Evolutionary conservation across 202 grass and related monocot species (phyloP), one percentile per base, ranked within the genome.

Genomic region (Sporobolus alterniflorus): DNA sequence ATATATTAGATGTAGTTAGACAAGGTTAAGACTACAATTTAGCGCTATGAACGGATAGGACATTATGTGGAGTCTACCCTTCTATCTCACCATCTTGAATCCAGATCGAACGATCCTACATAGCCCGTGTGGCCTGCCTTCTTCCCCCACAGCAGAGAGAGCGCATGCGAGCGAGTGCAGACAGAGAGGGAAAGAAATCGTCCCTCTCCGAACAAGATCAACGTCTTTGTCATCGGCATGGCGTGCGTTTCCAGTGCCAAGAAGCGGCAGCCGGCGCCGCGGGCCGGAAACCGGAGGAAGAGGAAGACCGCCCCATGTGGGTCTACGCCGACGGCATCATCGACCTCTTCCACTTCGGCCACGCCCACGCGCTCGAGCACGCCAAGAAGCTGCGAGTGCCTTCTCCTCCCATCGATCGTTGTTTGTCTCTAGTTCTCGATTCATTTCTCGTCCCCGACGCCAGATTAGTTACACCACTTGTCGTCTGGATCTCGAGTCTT

Each of bases 271-370:
- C 66, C 42, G 51, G 66, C 6, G 69, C 70, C 29, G 54, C 54
- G 25, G 75, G 34, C 25, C 82, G 34, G 42, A 17, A 51, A n/a
- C n/a, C n/a, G n/a, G n/a, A 7, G 64, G 51, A 4, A 14, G 60
- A 18, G 64, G 49, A 8, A 7, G 83, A 76, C 55, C 87, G 90
- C 61, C 91, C 89, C 51, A 87, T 94, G 60, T 89, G 96, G 64
- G 91, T 98, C 48, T 98, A 98, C 83, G 96, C 91, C 55, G 96
- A 98, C 77, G 96, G 96, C 79, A 98, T 96, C 93, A 96, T 93
- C 85, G 96, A 98, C 62, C 93, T 98, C 71, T 98, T 98, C 96
- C 96, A 96, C 90, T 94, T 96, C 49, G 96, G 96, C 61, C 96
- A 99, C 77, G 96, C 96, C 44, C 93, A 91, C 79, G 96, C 96